Evolutionary conservation across 2,329 filamentous ascomycete species (phyloP).

Genomic region (Emydomyces testavorans): DNA sequence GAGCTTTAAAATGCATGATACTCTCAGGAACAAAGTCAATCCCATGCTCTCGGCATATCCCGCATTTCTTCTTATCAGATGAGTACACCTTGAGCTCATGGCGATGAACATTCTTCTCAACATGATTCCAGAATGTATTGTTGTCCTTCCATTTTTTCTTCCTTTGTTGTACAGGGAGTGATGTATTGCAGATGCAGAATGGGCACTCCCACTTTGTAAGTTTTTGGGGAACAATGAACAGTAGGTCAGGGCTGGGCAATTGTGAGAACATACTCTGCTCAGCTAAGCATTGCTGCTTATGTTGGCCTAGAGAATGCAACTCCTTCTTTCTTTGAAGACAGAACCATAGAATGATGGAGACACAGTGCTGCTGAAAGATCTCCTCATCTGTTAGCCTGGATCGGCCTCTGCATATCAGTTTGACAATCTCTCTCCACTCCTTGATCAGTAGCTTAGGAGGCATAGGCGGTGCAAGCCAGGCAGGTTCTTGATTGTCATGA

Average conservation of each 20-base stretch:
- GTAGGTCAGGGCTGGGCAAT: no score
- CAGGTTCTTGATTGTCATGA: background rate
- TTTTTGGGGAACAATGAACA: no score
- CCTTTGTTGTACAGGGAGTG: conserved; percentile 7
- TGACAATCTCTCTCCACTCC: conserved; percentile 15
- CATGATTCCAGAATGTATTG: conserved; percentile 18
- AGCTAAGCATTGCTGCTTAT: no score
- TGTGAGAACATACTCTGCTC: no score
- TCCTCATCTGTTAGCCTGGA: no score
- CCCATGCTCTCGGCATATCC: background rate
- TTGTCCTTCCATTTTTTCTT: conserved; percentile 14
- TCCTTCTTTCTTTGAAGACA: no score
- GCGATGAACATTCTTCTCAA: conserved; percentile 15
- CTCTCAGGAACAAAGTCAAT: background rate
- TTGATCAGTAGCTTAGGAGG: conserved; percentile 10
- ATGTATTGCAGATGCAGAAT: conserved; percentile 14
- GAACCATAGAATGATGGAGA: no score
- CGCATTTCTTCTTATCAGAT: conserved; percentile 4
- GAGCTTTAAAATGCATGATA: conserved; percentile 2
- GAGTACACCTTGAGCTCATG: conserved; percentile 15
- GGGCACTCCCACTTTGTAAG: conserved; percentile 14
- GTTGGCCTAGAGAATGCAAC: no score
- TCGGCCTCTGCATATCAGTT: no score
- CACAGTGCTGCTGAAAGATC: no score
- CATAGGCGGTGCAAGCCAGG: background rate